Base-by-base conservation (phyloP, 2,329 filamentous ascomycete genomes). In the Amesomyces nigricolor region DNA sequence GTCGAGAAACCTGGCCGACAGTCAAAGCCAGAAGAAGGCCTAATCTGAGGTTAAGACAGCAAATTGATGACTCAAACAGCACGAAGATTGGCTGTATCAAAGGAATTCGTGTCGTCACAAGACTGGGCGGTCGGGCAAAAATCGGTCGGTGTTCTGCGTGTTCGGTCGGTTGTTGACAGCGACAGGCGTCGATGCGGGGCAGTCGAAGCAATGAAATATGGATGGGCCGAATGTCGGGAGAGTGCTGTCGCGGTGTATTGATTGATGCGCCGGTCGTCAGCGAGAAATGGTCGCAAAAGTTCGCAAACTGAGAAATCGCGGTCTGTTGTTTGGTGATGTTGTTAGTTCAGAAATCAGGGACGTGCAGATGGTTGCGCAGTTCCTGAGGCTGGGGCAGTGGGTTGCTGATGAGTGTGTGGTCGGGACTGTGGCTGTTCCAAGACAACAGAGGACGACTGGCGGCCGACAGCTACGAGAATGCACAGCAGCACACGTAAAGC, bases 101-200 rank as follows among this genome's bases (percentile, higher is more conserved):
- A 17, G 4, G 44, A 19, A 42, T 16, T 51, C 43, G 42, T 51
- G 47, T 53, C n/a, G 42, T 51, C 43, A 40, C 45, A 30, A 39
- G 45, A 44, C 53, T 45, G 26, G 50, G 43, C 7, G 19, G 45
- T 58, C 48, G 51, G 57, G 55, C 54, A 47, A 14, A 16, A 54
- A 61, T 40, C 32, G 16, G 48, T 54, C 22, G n/a, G 49, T 30
- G 16, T 2, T 40, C 17, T 4, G 19, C 30, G 35, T 4, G 29
- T 14, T 40, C 10, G 38, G 26, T 43, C 38, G n/a, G 32, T 35
- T 35, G 32, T 35, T 7, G 26, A 52, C 16, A 11, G 38, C 45
- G 44, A 29, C 16, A 17, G 44, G 26, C n/a, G 48, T 8, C 37
- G 39, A 46, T 54, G 53, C 47, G 53, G 57, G 51, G 54, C 53